Evolutionary conservation across 108 stramenopile genomes (phyloP), one percentile per base, ranked within the genome.

Genomic region (Phaeodactylum tricornutum): DNA sequence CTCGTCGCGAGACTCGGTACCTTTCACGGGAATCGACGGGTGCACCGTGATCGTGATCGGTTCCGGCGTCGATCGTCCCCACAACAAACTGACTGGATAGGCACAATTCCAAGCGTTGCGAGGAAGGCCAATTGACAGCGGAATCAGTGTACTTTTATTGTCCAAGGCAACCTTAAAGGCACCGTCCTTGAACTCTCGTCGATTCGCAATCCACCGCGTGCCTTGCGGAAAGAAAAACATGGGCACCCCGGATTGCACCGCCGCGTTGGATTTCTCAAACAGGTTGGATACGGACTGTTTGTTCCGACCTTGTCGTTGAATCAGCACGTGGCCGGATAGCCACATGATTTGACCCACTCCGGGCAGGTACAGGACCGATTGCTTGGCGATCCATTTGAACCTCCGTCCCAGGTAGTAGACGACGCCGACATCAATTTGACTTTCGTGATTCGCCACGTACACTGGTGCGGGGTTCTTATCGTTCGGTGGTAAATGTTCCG

Each of bases 201-300:
- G 77, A 34, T 71, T 70, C 21, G 54, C 69, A 75, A 84, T 75
- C 8, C 80, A 61, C 22, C 87, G 64, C 40, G 87, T 89, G 30
- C 87, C 87, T 53, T 89, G 87, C 7, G 87, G 87, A 56, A 84
- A 89, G 49, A 89, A 75, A 40, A 89, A 77, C 77, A 89, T 79
- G 29, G 87, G 78, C 40, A 75, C 47, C 4, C 87, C 82, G 11
- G 60, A 49, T 59, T 79, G 77, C 6, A 87, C 49, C 17, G 87
- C 75, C 2, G 40, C 64, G 35, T 77, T 74, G 29, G 75, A 79
- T 59, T 80, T 65, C 16, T 70, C 52, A 44, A 74, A 89, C 43
- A 89, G 50, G 2, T 15, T 34, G 27, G 46, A 47, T 14, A 33
- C 31, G 9, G 49, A 39, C 35, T 32, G 27, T 44, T 74, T 81